Conservation (phyloP, 1,284 basidiomycete genomes). For the Singerocomus inundabilis region DNA sequence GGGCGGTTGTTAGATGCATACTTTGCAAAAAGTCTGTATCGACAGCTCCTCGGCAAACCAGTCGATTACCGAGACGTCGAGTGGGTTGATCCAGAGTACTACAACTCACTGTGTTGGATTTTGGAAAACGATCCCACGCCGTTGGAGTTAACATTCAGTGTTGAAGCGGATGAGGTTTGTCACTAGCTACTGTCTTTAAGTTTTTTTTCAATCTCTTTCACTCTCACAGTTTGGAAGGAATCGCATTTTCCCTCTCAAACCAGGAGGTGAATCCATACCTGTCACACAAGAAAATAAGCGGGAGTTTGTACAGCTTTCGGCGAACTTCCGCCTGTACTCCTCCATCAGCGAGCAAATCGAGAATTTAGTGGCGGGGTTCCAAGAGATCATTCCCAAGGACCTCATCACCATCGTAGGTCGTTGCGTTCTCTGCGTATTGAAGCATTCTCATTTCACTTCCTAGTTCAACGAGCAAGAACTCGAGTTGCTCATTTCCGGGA, state of each 20-base stretch:
- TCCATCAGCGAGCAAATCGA: constrained; percentile 98
- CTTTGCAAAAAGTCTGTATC: constrained; percentile 94
- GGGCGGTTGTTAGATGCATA: constrained; percentile 96
- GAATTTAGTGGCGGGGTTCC: constrained; percentile 88
- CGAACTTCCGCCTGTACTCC: constrained; percentile 89
- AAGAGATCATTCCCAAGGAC: constrained; percentile 92
- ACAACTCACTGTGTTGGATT: constrained; percentile 91
- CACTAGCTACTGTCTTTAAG: not conserved
- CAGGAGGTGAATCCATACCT: constrained; percentile 74
- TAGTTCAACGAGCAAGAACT: constrained; percentile 98
- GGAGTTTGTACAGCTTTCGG: constrained; percentile 92
- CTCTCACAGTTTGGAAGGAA: constrained; percentile 77
- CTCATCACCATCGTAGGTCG: constrained; percentile 70
- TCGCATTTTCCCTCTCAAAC: constrained; percentile 83
- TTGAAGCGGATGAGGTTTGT: constrained; percentile 87
- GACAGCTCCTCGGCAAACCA: constrained; percentile 87
- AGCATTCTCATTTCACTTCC: constrained; percentile 23
- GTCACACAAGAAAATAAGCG: constrained; percentile 96
- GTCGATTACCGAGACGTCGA: constrained; percentile 95
- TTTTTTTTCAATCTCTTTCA: constrained; percentile 4
- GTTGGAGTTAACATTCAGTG: constrained; percentile 85
- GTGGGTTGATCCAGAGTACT: constrained; percentile 96
- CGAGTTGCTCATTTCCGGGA: constrained; percentile 95
- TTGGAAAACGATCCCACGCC: constrained; percentile 86
- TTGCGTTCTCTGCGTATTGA: not conserved